Evolutionary conservation across 2,329 filamentous ascomycete species (phyloP).

Genomic region (Canariomyces notabilis): DNA sequence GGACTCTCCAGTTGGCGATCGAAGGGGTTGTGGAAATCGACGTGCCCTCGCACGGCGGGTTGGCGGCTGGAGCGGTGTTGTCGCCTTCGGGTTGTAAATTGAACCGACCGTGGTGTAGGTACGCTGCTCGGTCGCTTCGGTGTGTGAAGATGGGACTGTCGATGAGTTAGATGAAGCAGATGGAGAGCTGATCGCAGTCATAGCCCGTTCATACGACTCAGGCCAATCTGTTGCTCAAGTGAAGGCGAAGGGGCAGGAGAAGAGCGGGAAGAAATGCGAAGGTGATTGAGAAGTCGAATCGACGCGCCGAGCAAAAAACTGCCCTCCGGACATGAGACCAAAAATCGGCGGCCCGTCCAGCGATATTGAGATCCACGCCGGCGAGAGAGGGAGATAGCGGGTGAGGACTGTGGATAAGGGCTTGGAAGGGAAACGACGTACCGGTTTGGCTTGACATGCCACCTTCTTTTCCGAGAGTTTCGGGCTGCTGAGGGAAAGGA

Average conservation of each 20-base stretch:
- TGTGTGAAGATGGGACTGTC: conserved; percentile 9
- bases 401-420: too few relatives aligned
- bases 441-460: too few relatives aligned
- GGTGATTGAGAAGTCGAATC: too few relatives aligned
- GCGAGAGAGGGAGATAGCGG: too few relatives aligned
- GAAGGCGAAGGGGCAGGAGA: neutral
- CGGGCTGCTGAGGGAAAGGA: too few relatives aligned
- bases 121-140: conserved; percentile 29
- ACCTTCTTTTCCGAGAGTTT: too few relatives aligned
- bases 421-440: too few relatives aligned
- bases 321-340: too few relatives aligned
- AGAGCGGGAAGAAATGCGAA: neutral
- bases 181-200: conserved; percentile 12
- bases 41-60: conserved; percentile 44
- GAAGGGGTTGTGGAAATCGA: conserved; percentile 32
- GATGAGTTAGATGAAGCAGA: conserved; percentile 16
- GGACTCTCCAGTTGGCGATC: conserved; percentile 27
- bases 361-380: too few relatives aligned
- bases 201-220: neutral
- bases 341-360: too few relatives aligned
- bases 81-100: conserved; percentile 45
- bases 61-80: conserved; percentile 46
- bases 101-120: conserved; percentile 55
- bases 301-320: too few relatives aligned
- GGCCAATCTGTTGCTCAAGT: neutral